Evolutionary conservation across 306 rosid species (phyloP).

Genomic region (Cucurbita moschata): DNA sequence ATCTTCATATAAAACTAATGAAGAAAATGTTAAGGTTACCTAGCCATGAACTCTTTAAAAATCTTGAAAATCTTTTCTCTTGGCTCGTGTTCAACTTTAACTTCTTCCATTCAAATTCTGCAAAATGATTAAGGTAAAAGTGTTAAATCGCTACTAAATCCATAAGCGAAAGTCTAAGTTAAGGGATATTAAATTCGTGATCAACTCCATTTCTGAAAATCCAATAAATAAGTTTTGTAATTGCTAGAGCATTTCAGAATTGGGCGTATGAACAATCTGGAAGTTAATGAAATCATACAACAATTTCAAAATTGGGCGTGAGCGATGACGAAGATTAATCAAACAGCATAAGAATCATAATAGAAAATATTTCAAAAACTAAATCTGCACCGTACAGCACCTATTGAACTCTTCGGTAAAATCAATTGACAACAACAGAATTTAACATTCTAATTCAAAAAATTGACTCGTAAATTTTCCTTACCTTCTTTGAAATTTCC

Average conservation of each 20-base stretch:
- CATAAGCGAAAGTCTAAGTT: neutral
- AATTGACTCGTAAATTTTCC: neutral
- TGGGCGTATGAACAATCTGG: neutral
- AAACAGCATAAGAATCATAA: too few relatives aligned
- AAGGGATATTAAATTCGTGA: neutral
- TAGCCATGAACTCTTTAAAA: constrained; percentile 50
- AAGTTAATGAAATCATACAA: too few relatives aligned
- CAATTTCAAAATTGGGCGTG: too few relatives aligned
- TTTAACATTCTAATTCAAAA: too few relatives aligned
- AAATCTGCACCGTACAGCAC: neutral
- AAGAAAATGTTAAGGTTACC: constrained; percentile 19
- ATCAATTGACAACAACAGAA: neutral
- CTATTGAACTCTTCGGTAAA: neutral
- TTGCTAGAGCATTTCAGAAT: neutral
- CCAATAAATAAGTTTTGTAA: neutral
- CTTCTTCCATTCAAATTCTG: constrained; percentile 3
- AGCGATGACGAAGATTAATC: too few relatives aligned
- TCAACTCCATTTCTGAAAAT: neutral
- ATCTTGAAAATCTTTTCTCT: constrained; percentile 19
- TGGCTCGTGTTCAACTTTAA: constrained; percentile 12
- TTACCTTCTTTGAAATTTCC: neutral
- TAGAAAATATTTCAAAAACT: too few relatives aligned
- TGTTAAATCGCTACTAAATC: neutral
- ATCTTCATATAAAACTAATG: too few relatives aligned
- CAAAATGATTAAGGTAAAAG: neutral